Conservation (phyloP, 176 grass and related monocot species). For the Stipa capillata region DNA sequence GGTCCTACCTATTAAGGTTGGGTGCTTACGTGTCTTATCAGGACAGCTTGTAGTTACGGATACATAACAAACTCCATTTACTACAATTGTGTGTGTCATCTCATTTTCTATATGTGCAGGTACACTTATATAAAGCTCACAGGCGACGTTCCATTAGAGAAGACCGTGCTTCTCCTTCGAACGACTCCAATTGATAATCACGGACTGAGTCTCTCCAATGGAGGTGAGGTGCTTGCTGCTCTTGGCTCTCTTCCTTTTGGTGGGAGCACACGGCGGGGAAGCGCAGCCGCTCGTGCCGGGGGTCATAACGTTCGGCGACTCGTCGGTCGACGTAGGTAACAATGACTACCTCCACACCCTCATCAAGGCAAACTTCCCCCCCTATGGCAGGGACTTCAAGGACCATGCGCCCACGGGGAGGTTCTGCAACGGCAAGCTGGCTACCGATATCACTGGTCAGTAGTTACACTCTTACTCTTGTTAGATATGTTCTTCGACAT, state of each 20-base stretch:
- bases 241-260: slow-evolving; percentile 34
- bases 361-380: slow-evolving; percentile 79
- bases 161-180: background rate
- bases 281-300: slow-evolving; percentile 78
- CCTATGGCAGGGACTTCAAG: slow-evolving; percentile 85
- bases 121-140: slow-evolving; percentile 26
- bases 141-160: background rate
- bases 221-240: slow-evolving; percentile 3
- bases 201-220: background rate
- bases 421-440: slow-evolving; percentile 95
- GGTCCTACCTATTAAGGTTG: background rate
- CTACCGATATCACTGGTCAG: slow-evolving; percentile 86
- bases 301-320: slow-evolving; percentile 80
- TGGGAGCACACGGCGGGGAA: background rate
- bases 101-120: background rate
- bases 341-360: slow-evolving; percentile 81
- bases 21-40: background rate
- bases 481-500: background rate
- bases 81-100: background rate
- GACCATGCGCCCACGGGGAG: slow-evolving; percentile 68
- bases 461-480: background rate
- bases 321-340: slow-evolving; percentile 82
- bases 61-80: slow-evolving; percentile 13
- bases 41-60: slow-evolving; percentile 4
- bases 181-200: background rate